Evolutionary conservation across 768 basidiomycete species (phyloP).

Genomic region (Suillus subluteus): DNA sequence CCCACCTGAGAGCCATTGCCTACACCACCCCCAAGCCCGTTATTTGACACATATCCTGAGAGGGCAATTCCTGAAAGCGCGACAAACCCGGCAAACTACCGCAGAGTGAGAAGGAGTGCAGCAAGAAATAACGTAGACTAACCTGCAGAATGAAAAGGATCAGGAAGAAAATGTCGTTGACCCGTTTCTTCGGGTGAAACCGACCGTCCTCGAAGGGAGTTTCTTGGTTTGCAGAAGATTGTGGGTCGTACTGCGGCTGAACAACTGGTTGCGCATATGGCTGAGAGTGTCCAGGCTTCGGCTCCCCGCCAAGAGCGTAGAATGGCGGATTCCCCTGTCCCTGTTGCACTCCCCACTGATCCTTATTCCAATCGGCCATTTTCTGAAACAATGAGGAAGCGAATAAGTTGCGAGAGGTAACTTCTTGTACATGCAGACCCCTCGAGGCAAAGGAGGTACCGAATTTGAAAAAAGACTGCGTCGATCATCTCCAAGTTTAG

Average conservation of each 20-base stretch:
- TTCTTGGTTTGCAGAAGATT: slow-evolving; percentile 43
- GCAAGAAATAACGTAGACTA: slow-evolving; percentile 11
- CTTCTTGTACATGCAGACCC: not conserved
- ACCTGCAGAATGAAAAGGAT: slow-evolving; percentile 76
- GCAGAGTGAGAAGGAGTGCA: not conserved
- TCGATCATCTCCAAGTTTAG: not conserved
- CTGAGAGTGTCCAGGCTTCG: slow-evolving; percentile 26
- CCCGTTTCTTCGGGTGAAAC: slow-evolving; percentile 66
- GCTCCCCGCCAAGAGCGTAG: slow-evolving; percentile 11
- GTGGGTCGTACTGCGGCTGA: slow-evolving; percentile 27
- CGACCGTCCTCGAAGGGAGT: slow-evolving; percentile 62
- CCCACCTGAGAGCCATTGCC: slow-evolving; percentile 56
- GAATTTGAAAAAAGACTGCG: slow-evolving; percentile 6
- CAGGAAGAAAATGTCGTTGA: slow-evolving; percentile 76
- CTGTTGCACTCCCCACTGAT: slow-evolving; percentile 24
- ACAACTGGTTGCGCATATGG: slow-evolving; percentile 30
- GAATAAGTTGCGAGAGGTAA: not conserved
- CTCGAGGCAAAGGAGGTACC: slow-evolving; percentile 6
- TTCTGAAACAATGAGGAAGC: not conserved
- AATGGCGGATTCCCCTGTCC: slow-evolving; percentile 15
- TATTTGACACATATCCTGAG: slow-evolving; percentile 59
- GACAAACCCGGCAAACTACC: slow-evolving; percentile 67
- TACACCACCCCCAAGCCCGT: slow-evolving; percentile 75
- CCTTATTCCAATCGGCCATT: slow-evolving; percentile 24
- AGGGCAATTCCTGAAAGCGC: slow-evolving; percentile 70